Base-by-base conservation (phyloP, 352 stramenopile genomes). In the Pythium periplocum region DNA sequence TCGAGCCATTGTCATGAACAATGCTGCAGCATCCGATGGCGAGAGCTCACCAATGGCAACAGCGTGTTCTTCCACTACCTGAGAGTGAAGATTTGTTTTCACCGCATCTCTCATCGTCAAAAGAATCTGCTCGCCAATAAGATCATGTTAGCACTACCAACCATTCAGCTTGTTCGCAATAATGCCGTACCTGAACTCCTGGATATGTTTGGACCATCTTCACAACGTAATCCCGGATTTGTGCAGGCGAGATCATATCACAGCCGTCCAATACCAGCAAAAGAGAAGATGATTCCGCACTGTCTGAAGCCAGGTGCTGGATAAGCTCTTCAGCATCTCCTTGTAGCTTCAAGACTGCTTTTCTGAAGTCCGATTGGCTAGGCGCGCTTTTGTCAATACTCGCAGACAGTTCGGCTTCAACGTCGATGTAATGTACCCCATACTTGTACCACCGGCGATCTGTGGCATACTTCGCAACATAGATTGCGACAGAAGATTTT, bases 261-360 rank as follows among this genome's bases (percentile, higher is more conserved):
- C 79, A 90, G n/a, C 69, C 77, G 41, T 90, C 79, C 12, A 90
- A 56, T 43, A 87, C 53, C 9, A 87, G 33, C 32, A 87, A 48
- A n/a, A 64, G 17, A 26, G 17, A 26, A 26, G 17, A 26, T 26
- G 17, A 26, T 26, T 26, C 17, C 17, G 17, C 17, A 26, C 17
- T 26, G 17, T 26, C 17, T 26, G 17, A 26, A 26, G 17, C 17
- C 17, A 26, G 17, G n/a, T 40, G 46, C 31, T 40, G 34, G 32
- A 35, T 51, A 35, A 41, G 30, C 46, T 51, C 32, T 39, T 35
- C 46, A 51, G 34, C 17, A 55, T 34, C 38, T 33, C 26, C 39
- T 32, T 61, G 59, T 36, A 3, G 60, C 6, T 17, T 69, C 57
- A 8, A 57, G 54, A 6, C 61, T 52, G 0, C 48, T 45, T 44